Conservation (phyloP, 2,329 filamentous ascomycete genomes). For the Chalaropsis ovoidea region DNA sequence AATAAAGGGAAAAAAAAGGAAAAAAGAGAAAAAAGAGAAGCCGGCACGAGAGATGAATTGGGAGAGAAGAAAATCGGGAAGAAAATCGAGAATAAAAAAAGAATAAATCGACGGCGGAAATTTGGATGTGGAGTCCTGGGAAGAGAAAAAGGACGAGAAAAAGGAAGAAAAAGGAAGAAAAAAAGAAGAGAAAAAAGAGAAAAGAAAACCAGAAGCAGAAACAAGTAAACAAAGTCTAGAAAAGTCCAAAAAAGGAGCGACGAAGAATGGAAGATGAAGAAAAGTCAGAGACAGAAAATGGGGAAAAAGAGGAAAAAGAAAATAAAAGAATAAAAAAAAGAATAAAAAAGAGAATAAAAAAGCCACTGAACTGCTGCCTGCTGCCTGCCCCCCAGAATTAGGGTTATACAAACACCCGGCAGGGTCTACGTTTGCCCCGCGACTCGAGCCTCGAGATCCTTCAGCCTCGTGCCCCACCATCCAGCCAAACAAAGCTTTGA, state of each 20-base stretch:
- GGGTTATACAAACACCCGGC: too few relatives aligned
- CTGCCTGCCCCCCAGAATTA: too few relatives aligned
- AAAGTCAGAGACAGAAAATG: background rate
- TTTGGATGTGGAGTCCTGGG: background rate
- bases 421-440: too few relatives aligned
- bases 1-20: constrained; percentile 4
- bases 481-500: background rate
- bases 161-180: background rate
- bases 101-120: background rate
- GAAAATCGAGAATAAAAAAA: background rate
- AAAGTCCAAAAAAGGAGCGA: background rate
- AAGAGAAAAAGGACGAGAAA: background rate
- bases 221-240: too few relatives aligned
- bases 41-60: background rate
- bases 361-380: too few relatives aligned
- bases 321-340: background rate
- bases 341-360: background rate
- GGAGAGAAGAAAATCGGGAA: background rate
- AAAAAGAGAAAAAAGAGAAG: background rate
- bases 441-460: too few relatives aligned
- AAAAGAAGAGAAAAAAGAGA: background rate
- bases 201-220: too few relatives aligned
- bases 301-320: background rate
- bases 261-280: background rate
- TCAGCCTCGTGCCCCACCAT: background rate